Evolutionary conservation across 192 early-diverging fungal genomes (phyloP).

Genomic region (Umbelopsis sp.): DNA sequence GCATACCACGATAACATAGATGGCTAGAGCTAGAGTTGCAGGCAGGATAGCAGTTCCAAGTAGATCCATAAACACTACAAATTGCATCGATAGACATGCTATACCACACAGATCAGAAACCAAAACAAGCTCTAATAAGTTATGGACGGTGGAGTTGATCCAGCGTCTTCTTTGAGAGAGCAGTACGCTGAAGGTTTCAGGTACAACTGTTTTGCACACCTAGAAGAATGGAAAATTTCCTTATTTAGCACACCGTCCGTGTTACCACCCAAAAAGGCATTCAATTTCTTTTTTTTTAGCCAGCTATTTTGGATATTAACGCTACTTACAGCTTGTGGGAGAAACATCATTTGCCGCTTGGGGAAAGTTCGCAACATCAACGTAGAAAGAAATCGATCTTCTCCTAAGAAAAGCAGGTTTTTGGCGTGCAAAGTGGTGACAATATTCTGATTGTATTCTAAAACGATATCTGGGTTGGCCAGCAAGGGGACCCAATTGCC

Average conservation of each 20-base stretch:
- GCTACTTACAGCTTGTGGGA: slow-evolving; percentile 66
- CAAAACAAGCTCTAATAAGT: slow-evolving; percentile 81
- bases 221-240: not conserved
- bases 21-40: slow-evolving; percentile 60
- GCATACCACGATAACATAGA: slow-evolving; percentile 47
- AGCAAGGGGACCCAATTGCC: slow-evolving; percentile 78
- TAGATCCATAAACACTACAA: slow-evolving; percentile 67
- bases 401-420: slow-evolving; percentile 82
- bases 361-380: slow-evolving; percentile 86
- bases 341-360: slow-evolving; percentile 83
- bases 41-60: slow-evolving; percentile 70
- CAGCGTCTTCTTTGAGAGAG: slow-evolving; percentile 86
- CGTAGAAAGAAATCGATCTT: slow-evolving; percentile 86
- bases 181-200: slow-evolving; percentile 70
- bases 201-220: slow-evolving; percentile 75
- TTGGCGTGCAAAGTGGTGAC: slow-evolving; percentile 82
- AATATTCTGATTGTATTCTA: slow-evolving; percentile 76
- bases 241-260: slow-evolving; percentile 48
- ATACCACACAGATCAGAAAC: slow-evolving; percentile 86
- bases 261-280: not conserved
- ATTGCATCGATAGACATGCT: slow-evolving; percentile 83
- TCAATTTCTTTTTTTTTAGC: too few relatives aligned
- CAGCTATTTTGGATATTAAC: too few relatives aligned
- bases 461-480: slow-evolving; percentile 85
- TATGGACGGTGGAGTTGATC: slow-evolving; percentile 94